Conservation (phyloP, 2,329 filamentous ascomycete species). For the Coccinonectria pachysandricola region DNA sequence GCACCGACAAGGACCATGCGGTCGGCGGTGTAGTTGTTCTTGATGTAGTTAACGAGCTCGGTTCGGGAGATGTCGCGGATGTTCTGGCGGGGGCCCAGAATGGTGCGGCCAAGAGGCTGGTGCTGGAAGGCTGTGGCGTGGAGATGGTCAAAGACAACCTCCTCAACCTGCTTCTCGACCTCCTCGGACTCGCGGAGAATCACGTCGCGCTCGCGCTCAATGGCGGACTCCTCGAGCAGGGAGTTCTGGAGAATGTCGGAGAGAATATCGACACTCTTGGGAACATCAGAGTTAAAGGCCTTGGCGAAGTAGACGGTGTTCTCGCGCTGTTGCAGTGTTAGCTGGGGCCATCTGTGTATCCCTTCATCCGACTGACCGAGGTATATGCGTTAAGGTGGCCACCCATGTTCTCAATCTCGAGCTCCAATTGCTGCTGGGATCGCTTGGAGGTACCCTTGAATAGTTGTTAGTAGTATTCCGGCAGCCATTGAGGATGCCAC, state of each 20-base stretch:
- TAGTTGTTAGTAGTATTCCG: slow-evolving; percentile 9
- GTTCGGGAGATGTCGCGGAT: slow-evolving; percentile 90
- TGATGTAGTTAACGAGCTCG: slow-evolving; percentile 93
- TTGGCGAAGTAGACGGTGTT: slow-evolving; percentile 99
- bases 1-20: slow-evolving; percentile 98
- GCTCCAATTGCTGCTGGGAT: slow-evolving; percentile 93
- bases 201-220: slow-evolving; percentile 96
- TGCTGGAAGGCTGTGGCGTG: slow-evolving; percentile 96
- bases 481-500: slow-evolving; percentile 16
- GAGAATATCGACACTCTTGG: slow-evolving; percentile 93
- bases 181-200: slow-evolving; percentile 98
- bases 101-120: slow-evolving; percentile 93
- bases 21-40: slow-evolving; percentile 98
- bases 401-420: slow-evolving; percentile 99
- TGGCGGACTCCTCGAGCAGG: slow-evolving; percentile 85
- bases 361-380: slow-evolving; percentile 57
- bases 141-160: slow-evolving; percentile 98
- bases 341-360: slow-evolving; percentile 11
- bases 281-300: slow-evolving; percentile 95
- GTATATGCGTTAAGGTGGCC: slow-evolving; percentile 99
- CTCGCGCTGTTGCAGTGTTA: slow-evolving; percentile 57
- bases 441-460: slow-evolving; percentile 82
- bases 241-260: slow-evolving; percentile 99
- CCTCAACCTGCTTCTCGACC: slow-evolving; percentile 99
- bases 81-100: slow-evolving; percentile 95